These are phyloP conservation scores for Lentinula boryana DNA, from an alignment of 768 basidiomycete species.

Conservation along the genomic window DNA sequence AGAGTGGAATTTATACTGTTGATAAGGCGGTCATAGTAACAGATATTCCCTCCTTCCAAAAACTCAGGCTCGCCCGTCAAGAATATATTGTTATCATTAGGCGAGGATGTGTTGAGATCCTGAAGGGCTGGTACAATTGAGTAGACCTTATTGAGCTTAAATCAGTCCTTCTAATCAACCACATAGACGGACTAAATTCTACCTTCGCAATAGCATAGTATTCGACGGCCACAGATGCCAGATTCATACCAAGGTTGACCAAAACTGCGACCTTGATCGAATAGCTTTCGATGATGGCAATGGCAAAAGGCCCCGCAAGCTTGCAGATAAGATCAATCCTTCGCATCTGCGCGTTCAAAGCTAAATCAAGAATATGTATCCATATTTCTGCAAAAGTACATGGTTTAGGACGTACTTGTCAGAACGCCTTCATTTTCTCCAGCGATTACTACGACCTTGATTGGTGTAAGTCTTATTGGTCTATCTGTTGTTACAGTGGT, in stretches of 20 bases:
- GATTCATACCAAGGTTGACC: conserved; percentile 13
- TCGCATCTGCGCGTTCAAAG: conserved; percentile 22
- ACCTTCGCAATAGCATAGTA: conserved; percentile 21
- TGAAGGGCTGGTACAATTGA: neutral
- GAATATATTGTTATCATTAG: neutral
- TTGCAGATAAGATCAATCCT: conserved; percentile 25
- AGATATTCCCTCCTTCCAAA: neutral
- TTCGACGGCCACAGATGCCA: conserved; percentile 16
- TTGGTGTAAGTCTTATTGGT: neutral
- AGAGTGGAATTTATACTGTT: conserved; percentile 1
- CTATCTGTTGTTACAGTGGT: conserved; percentile 4
- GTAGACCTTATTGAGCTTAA: too few relatives aligned
- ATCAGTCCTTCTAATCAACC: neutral
- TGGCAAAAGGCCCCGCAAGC: conserved; percentile 17
- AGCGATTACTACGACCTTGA: neutral
- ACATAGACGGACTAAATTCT: neutral
- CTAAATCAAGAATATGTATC: neutral
- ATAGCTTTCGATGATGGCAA: conserved; percentile 18
- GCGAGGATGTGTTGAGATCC: neutral
- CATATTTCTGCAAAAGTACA: neutral
- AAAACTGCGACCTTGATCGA: conserved; percentile 16
- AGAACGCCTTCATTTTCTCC: neutral
- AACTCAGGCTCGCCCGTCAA: neutral
- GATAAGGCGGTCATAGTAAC: neutral
- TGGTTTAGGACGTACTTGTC: neutral